Conservation (phyloP, 805 yeast species). For the Zygosaccharomyces bisporus region DNA sequence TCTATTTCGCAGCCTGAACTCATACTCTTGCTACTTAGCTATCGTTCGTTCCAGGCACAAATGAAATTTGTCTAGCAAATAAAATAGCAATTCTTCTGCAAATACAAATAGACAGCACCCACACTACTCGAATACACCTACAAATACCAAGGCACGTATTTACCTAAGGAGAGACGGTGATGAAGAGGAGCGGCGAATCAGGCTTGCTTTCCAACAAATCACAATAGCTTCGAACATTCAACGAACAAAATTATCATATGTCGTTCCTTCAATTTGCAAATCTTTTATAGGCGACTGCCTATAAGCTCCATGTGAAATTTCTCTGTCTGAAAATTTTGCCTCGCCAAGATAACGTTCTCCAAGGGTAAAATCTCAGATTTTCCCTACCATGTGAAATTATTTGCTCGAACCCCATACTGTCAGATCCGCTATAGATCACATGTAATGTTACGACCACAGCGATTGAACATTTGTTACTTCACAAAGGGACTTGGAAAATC, state of each 20-base stretch:
- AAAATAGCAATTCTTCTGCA: too few relatives aligned
- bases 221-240: not conserved
- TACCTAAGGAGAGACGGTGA: not conserved
- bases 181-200: not conserved
- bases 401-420: too few relatives aligned
- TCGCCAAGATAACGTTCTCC: not conserved
- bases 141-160: conserved; percentile 7
- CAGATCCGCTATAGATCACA: too few relatives aligned
- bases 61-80: not conserved
- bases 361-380: not conserved
- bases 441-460: too few relatives aligned
- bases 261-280: not conserved
- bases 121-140: conserved; percentile 2
- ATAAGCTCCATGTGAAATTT: not conserved
- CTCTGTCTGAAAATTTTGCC: not conserved
- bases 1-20: conserved; percentile 1
- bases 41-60: not conserved
- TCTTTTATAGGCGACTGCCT: not conserved
- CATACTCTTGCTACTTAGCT: not conserved
- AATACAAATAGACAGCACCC: conserved; percentile 1
- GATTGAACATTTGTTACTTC: too few relatives aligned
- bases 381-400: not conserved
- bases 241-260: not conserved
- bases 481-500: too few relatives aligned
- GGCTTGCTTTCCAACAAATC: not conserved